phyloP scores from a whole-genome alignment of 768 basidiomycete species.

The Lentinula sp. region DNA sequence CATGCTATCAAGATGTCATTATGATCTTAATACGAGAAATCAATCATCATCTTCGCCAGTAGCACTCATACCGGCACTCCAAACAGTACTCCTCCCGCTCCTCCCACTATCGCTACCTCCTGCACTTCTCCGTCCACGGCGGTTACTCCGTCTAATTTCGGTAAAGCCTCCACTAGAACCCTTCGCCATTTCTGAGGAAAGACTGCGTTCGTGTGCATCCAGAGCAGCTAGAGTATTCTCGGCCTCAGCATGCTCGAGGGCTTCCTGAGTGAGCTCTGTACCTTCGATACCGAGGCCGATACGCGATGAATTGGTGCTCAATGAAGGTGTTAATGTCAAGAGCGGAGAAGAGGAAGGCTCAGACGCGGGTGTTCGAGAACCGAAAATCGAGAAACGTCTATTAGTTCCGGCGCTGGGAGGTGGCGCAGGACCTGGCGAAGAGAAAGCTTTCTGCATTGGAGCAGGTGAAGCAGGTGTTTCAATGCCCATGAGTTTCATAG shows the following conservation, averaged over 20 bases:
- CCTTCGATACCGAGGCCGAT: slow-evolving; percentile 26
- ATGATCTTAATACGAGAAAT: background rate
- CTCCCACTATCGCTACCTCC: slow-evolving; percentile 36
- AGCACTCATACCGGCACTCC: slow-evolving; percentile 70
- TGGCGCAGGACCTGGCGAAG: slow-evolving; percentile 27
- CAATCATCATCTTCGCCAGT: slow-evolving; percentile 5
- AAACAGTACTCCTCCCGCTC: slow-evolving; percentile 57
- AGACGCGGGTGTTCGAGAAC: slow-evolving; percentile 36
- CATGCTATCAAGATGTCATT: background rate
- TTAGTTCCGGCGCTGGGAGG: slow-evolving; percentile 20
- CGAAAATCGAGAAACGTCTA: slow-evolving; percentile 71
- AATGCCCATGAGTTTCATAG: slow-evolving; percentile 94
- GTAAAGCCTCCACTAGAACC: slow-evolving; percentile 75
- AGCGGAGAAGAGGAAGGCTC: slow-evolving; percentile 40
- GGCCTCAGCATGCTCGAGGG: slow-evolving; percentile 74
- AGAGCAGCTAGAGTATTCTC: slow-evolving; percentile 71
- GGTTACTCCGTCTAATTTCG: slow-evolving; percentile 52
- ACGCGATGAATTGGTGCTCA: slow-evolving; percentile 17
- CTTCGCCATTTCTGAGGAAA: slow-evolving; percentile 71
- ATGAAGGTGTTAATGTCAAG: slow-evolving; percentile 28
- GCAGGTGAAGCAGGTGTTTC: slow-evolving; percentile 51
- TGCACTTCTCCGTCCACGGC: slow-evolving; percentile 49
- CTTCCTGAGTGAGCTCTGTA: slow-evolving; percentile 62
- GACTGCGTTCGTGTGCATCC: slow-evolving; percentile 69
- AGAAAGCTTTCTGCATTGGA: slow-evolving; percentile 33